Base-by-base conservation (phyloP, 768 basidiomycete genomes). In the Leucocoprinus leucothites region DNA sequence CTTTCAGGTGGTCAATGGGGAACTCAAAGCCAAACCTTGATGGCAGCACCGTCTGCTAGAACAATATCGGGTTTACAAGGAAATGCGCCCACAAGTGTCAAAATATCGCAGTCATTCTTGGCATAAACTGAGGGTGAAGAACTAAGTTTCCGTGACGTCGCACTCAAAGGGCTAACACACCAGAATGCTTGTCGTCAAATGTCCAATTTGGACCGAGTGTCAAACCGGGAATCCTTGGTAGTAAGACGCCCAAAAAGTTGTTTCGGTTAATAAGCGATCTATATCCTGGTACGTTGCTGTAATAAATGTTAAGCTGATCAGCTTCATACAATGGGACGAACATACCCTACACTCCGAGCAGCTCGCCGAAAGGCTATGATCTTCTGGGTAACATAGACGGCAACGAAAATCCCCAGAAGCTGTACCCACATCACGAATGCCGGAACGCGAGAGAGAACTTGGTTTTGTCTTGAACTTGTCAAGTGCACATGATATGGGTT, bases 11-110 rank as follows among this genome's bases (percentile, higher is more conserved):
- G n/a, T n/a, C n/a, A 21, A 9, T 5, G 4, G 25, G 3, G 11
- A 44, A n/a, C n/a, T n/a, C n/a, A n/a, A n/a, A n/a, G n/a, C n/a
- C 8, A 19, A 22, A 73, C 77, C 66, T 78, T 78, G 44, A 77
- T 71, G 8, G 69, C 69, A 11, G 63, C 63, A 13, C 73, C 70
- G 60, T 78, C 76, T 19, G 76, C 74, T 11, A 78, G 51, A 3
- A 65, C 26, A 6, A 75, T 56, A 3, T 60, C 51, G 1, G 64
- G 62, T 16, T 51, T 31, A 8, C 44, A 51, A 0, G 71, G 71
- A 46, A 44, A 51, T 9, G 26, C 40, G 34, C 53, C 24, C 4
- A 54, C 53, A 21, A 48, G 45, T n/a, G 52, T 26, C 2, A 34
- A 28, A 25, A 58, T 55, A 21, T 58, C 57, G 8, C 46, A 49